Evolutionary conservation across 768 basidiomycete genomes (phyloP).

Genomic region (Naganishia vaughanmartiniae): DNA sequence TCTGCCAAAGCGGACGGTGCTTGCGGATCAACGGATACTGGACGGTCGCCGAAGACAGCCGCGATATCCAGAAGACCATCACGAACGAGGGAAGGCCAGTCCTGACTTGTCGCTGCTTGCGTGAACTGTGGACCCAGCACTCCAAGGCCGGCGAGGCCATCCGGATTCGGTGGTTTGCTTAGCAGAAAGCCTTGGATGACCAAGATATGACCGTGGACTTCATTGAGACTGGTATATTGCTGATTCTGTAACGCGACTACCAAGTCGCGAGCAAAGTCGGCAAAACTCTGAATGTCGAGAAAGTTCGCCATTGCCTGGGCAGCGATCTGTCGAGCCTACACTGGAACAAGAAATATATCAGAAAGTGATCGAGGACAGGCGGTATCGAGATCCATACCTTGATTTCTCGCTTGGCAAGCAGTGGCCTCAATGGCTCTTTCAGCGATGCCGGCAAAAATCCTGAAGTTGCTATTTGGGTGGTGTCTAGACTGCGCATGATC

Average conservation of each 20-base stretch:
- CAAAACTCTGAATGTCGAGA: neutral
- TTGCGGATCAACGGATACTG: neutral
- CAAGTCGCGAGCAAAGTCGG: neutral
- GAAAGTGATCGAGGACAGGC: neutral
- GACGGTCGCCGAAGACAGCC: neutral
- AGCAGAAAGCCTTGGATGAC: neutral
- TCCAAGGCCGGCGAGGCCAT: neutral
- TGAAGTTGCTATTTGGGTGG: too few species aligned
- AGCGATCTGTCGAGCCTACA: constrained; percentile 26
- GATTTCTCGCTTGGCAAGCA: constrained; percentile 20
- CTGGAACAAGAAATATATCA: neutral
- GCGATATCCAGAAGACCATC: neutral
- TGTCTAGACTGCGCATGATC: constrained; percentile 22
- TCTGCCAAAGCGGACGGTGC: neutral
- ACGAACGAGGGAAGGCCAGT: neutral
- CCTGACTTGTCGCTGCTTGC: neutral
- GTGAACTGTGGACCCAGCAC: neutral
- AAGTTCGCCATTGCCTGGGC: constrained; percentile 25
- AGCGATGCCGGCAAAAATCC: neutral
- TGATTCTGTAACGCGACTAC: neutral
- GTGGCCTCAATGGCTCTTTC: neutral
- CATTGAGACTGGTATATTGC: neutral
- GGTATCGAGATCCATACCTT: constrained; percentile 5
- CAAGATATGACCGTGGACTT: constrained; percentile 19
- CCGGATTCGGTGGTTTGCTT: neutral